A percentile compares a stretch with the other conserved stretches of the same genome.
phyloP scores from a whole-genome alignment of 2,329 filamentous ascomycete genomes.

The Aureobasidium subglaciale region DNA sequence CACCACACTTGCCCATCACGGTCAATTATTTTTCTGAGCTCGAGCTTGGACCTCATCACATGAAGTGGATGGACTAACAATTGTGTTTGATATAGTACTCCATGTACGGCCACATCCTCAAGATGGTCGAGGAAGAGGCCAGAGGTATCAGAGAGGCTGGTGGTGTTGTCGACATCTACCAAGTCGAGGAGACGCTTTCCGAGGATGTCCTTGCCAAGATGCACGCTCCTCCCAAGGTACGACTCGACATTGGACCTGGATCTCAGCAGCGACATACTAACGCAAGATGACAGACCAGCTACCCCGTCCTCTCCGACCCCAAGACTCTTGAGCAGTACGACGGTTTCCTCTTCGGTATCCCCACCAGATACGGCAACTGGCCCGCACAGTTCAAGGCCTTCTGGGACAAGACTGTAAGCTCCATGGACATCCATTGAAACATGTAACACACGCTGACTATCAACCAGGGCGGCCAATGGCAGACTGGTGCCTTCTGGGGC shows the following conservation, averaged over 20 bases:
- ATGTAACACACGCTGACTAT: neutral
- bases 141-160: constrained; percentile 83
- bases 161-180: constrained; percentile 72
- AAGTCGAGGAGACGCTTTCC: constrained; percentile 82
- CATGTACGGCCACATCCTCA: constrained; percentile 83
- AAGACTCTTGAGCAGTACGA: constrained; percentile 54
- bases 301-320: constrained; percentile 12
- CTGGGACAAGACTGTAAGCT: constrained; percentile 71
- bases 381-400: constrained; percentile 90
- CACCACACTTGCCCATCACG: constrained; percentile 4
- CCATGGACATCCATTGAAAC: neutral
- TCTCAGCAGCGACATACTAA: neutral
- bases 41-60: constrained; percentile 1
- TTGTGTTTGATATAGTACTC: constrained; percentile 58
- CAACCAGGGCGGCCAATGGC: constrained; percentile 62
- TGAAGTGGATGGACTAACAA: constrained; percentile 1
- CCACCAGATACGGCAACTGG: constrained; percentile 91
- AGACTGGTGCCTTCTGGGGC: constrained; percentile 57
- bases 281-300: neutral
- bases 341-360: constrained; percentile 86
- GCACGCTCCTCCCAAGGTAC: constrained; percentile 72
- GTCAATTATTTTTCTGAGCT: constrained; percentile 1
- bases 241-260: constrained; percentile 52
- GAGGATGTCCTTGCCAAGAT: constrained; percentile 82
- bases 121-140: constrained; percentile 83